Evolutionary conservation across 495 filamentous ascomycete genomes (phyloP), one percentile per base, ranked within the genome.

Genomic region (Haplographium delicatum): DNA sequence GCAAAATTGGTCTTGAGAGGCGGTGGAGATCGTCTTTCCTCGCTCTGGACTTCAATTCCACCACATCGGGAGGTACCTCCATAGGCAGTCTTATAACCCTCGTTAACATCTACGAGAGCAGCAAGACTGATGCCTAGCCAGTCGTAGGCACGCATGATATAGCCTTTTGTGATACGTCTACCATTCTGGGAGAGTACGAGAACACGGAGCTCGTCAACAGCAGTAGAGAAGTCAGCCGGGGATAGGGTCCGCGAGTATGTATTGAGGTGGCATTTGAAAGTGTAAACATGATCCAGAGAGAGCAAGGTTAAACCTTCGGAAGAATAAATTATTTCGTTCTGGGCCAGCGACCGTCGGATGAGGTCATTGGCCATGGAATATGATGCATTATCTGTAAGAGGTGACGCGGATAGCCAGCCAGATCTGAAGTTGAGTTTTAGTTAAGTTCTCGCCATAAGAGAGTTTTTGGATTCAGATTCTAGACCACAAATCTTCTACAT

Each of bases 271-370:
- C 76, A 73, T 58, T 86, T 85, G 69, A 89, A 83, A 35, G 78
- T 86, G 65, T 86, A 88, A 57, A 88, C 70, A 48, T 82, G 76
- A 63, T 89, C 84, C 35, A 88, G 75, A 13, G 78, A 80, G 0
- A 88, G 65, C 25, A 88, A 63, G 1, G 78, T 85, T 25, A 89
- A 67, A 28, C 81, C 82, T 39, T 84, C 82, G n/a, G 81, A 78
- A 23, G 79, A 75, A 70, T 84, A 88, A 47, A 88, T 67, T 25
- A 83, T 68, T 42, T 86, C 80, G 57, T 87, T 83, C 59, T 88
- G 84, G 35, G 72, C 59, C 22, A 86, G 72, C 7, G 84, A 88
- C 42, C 81, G 77, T 27, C 78, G 70, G 24, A 86, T 68, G 2
- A 89, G 69, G 51, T 85, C 72, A 18, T 54, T 62, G 0, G 72